phyloP scores from a whole-genome alignment of 768 basidiomycete genomes.

The Leccinum barrowsii region DNA sequence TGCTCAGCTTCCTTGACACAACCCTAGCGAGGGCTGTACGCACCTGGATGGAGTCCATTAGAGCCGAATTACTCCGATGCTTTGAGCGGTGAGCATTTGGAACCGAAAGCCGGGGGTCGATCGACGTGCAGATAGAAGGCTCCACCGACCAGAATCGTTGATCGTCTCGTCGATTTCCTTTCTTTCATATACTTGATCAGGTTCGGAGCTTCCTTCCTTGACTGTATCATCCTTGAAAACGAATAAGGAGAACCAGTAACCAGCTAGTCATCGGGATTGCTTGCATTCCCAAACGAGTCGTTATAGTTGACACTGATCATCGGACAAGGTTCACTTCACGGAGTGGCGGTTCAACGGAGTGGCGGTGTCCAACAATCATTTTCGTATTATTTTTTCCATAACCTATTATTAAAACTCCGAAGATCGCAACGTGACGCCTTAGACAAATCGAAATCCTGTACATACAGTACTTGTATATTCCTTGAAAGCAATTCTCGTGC shows the following conservation, averaged over 20 bases:
- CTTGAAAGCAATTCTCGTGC: neutral
- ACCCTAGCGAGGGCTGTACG: neutral
- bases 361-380: neutral
- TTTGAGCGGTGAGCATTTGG: neutral
- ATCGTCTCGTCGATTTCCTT: neutral
- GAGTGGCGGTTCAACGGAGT: neutral
- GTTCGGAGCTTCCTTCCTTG: neutral
- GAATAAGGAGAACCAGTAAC: neutral
- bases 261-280: neutral
- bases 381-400: no score
- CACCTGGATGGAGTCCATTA: neutral
- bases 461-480: neutral
- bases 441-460: neutral
- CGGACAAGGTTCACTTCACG: no score
- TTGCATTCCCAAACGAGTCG: neutral
- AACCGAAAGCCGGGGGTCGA: neutral
- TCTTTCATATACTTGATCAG: neutral
- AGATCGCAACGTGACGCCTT: neutral
- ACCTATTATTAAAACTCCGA: neutral
- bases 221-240: neutral
- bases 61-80: neutral
- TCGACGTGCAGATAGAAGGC: neutral
- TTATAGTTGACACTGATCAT: neutral
- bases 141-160: neutral
- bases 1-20: neutral